These are phyloP conservation scores for Adansonia madagascariensis DNA, from an alignment of 441 rosid genomes.

Conservation along the genomic window DNA sequence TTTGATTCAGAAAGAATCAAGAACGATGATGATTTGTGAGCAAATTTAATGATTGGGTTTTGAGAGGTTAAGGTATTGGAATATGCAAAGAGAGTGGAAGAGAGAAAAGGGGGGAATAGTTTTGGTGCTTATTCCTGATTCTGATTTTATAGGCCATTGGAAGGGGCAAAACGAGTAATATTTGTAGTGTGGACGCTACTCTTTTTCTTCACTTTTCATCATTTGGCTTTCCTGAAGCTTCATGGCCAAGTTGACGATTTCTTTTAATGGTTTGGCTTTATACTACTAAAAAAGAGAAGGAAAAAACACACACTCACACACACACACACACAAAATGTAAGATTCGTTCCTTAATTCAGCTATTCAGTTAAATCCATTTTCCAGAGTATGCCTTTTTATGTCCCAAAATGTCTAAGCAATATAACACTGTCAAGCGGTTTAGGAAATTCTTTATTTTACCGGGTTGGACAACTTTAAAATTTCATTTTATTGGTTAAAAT, in stretches of 20 bases:
- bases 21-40: slow-evolving; percentile 9
- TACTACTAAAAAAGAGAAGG: not conserved
- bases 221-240: slow-evolving; percentile 35
- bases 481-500: too few species aligned
- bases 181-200: not conserved
- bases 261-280: slow-evolving; percentile 16
- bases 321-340: not conserved
- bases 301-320: not conserved
- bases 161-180: not conserved
- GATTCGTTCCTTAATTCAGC: slow-evolving; percentile 51
- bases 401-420: not conserved
- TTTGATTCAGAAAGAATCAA: slow-evolving; percentile 30
- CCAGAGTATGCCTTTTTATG: not conserved
- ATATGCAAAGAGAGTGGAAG: too few species aligned
- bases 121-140: not conserved
- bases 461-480: too few species aligned
- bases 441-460: too few species aligned
- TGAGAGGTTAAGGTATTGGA: slow-evolving; percentile 18
- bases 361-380: slow-evolving; percentile 16
- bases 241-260: slow-evolving; percentile 31
- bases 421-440: too few species aligned
- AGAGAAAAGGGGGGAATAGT: slow-evolving; percentile 18
- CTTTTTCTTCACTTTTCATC: not conserved
- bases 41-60: not conserved
- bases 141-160: slow-evolving; percentile 5